phyloP scores from a whole-genome alignment of 2,329 filamentous ascomycete species.

The Raffaelea arxii region DNA sequence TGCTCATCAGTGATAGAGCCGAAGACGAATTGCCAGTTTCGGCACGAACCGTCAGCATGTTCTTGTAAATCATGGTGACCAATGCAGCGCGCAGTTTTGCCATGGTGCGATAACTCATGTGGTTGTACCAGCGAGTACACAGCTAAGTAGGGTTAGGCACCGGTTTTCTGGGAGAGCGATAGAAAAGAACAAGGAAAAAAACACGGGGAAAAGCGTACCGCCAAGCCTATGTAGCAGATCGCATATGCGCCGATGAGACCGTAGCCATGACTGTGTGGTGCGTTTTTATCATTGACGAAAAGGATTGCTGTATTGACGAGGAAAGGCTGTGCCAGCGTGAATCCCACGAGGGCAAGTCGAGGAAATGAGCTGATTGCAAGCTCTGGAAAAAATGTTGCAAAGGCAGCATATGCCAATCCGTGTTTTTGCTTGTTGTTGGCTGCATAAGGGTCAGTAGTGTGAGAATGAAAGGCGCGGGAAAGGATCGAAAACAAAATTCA shows the following conservation, averaged over 20 bases:
- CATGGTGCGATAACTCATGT: conserved; percentile 9
- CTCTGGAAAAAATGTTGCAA: conserved; percentile 6
- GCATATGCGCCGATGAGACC: conserved; percentile 12
- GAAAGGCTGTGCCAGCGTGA: conserved; percentile 10
- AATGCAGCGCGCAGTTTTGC: conserved; percentile 8
- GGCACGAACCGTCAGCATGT: conserved; percentile 9
- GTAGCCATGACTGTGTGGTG: conserved; percentile 8
- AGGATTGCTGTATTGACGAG: conserved; percentile 8
- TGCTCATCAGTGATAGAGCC: conserved; percentile 11
- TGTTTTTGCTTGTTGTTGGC: conserved; percentile 6
- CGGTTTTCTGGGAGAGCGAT: background rate
- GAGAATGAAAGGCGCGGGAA: too few species aligned
- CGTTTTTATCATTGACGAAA: background rate
- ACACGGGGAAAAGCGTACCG: conserved; percentile 2
- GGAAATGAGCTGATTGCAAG: conserved; percentile 7
- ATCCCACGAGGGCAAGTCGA: conserved; percentile 6
- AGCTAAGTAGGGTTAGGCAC: conserved; percentile 1
- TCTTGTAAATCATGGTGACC: conserved; percentile 10
- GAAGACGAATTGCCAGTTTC: conserved; percentile 9
- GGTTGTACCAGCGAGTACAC: conserved; percentile 10
- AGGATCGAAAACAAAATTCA: background rate
- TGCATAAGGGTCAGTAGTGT: too few species aligned
- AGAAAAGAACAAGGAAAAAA: background rate
- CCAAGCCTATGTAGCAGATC: conserved; percentile 7
- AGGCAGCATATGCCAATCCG: conserved; percentile 5